A percentile compares a stretch with the other conserved stretches of the same genome.
Conservation (phyloP, 208 protist genomes). For the Trypanosoma vivax region DNA sequence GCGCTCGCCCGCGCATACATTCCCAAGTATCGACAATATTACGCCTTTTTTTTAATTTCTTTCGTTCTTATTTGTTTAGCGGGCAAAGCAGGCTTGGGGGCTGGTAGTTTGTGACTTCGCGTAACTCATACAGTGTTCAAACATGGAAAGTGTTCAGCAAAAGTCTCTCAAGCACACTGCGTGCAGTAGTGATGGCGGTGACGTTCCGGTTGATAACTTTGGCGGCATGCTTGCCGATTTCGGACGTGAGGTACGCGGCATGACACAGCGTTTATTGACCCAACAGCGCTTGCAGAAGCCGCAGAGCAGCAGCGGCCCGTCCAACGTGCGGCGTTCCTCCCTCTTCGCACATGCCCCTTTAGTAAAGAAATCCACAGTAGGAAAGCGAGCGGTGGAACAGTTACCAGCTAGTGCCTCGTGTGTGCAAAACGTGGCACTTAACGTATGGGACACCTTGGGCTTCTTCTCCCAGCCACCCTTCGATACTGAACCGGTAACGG, state of each 20-base stretch:
- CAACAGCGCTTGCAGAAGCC: conserved; percentile 1
- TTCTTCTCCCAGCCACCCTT: conserved; percentile 30
- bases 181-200: too few species aligned
- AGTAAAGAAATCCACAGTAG: background rate
- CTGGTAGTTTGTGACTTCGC: too few species aligned
- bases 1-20: too few species aligned
- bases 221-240: background rate
- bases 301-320: too few species aligned
- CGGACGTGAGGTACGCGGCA: conserved; percentile 1
- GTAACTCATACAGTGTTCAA: too few species aligned
- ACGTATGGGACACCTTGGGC: conserved; percentile 45
- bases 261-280: background rate
- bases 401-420: conserved; percentile 16
- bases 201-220: background rate
- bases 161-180: too few species aligned
- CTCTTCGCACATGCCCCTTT: background rate
- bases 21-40: too few species aligned
- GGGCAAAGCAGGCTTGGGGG: too few species aligned
- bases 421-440: conserved; percentile 26
- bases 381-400: background rate
- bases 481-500: background rate
- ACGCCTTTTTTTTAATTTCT: too few species aligned
- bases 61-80: too few species aligned
- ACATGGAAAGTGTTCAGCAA: too few species aligned
- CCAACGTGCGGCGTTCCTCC: too few species aligned